Conservation (phyloP, 2,329 filamentous ascomycete genomes). For the Aspergillus felis region DNA sequence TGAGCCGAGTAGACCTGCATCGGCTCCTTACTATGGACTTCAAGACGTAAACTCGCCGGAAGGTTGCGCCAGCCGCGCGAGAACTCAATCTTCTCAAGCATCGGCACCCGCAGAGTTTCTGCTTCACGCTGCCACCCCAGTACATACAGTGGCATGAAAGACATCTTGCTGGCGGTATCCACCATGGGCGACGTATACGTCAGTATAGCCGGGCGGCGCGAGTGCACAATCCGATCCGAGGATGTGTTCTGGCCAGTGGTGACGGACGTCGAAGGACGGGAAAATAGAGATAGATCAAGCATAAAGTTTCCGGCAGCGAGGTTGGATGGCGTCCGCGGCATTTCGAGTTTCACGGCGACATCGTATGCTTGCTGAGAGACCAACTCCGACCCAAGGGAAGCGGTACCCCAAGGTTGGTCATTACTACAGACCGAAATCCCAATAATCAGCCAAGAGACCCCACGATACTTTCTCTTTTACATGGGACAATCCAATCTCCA, state of each 20-base stretch:
- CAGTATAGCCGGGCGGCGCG: conserved; percentile 71
- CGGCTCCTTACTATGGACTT: conserved; percentile 64
- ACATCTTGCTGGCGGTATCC: conserved; percentile 56
- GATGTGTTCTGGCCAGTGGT: conserved; percentile 26
- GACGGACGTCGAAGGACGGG: conserved; percentile 37
- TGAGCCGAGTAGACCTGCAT: conserved; percentile 73
- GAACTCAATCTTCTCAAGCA: conserved; percentile 74
- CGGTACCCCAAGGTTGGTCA: conserved; percentile 51
- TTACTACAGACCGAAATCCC: conserved; percentile 27
- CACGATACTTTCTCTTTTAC: background rate
- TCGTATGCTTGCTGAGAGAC: conserved; percentile 79
- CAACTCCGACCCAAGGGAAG: conserved; percentile 51
- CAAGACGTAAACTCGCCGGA: conserved; percentile 55
- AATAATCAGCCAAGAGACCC: background rate
- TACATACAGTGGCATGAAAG: conserved; percentile 66
- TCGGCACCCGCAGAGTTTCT: conserved; percentile 59
- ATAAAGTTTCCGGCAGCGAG: conserved; percentile 86
- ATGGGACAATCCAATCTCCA: background rate
- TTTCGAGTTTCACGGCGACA: conserved; percentile 66
- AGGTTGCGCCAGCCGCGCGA: conserved; percentile 49
- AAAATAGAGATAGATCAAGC: conserved; percentile 71
- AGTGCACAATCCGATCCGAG: conserved; percentile 53
- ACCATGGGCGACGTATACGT: conserved; percentile 73
- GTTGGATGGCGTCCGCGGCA: conserved; percentile 77
- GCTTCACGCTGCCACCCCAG: conserved; percentile 63